Percentiles rank a stretch among this genome's conserved stretches.
Evolutionary conservation across 2,329 filamentous ascomycete species (phyloP).

Genomic region (Zasmidium angulare): DNA sequence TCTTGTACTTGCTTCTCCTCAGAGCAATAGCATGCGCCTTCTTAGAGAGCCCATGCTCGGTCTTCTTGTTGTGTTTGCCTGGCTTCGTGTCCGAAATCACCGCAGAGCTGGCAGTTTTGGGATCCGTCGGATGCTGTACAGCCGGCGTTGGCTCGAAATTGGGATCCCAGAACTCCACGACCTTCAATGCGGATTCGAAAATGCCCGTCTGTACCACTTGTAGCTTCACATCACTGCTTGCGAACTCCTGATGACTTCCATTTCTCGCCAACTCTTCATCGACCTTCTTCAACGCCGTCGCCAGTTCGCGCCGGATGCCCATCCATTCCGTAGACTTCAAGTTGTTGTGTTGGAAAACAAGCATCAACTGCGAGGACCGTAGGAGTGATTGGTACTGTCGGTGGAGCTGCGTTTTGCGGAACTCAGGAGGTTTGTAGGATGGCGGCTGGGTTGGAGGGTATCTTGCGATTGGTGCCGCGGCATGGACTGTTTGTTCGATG

Average conservation of each 20-base stretch:
- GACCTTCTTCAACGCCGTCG: conserved; percentile 59
- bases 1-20: conserved; percentile 27
- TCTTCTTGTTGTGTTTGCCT: conserved; percentile 3
- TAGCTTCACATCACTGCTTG: conserved; percentile 55
- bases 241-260: conserved; percentile 59
- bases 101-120: conserved; percentile 31
- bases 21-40: conserved; percentile 54
- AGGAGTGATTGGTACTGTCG: conserved; percentile 86
- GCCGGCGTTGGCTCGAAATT: conserved; percentile 21
- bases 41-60: conserved; percentile 60
- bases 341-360: conserved; percentile 83
- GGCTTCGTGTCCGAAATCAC: conserved; percentile 34
- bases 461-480: conserved; percentile 45
- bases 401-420: conserved; percentile 85
- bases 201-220: conserved; percentile 88
- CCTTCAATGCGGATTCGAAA: conserved; percentile 77
- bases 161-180: conserved; percentile 75
- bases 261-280: conserved; percentile 61
- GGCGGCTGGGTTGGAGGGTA: conserved; percentile 73
- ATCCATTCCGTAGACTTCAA: conserved; percentile 73
- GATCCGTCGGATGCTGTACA: conserved; percentile 1
- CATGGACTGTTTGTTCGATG: conserved; percentile 49
- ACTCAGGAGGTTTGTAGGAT: conserved; percentile 80
- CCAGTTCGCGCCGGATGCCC: conserved; percentile 68
- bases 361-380: conserved; percentile 77